phyloP scores from a whole-genome alignment of 306 rosid genomes.

The Inga leiocalycina region DNA sequence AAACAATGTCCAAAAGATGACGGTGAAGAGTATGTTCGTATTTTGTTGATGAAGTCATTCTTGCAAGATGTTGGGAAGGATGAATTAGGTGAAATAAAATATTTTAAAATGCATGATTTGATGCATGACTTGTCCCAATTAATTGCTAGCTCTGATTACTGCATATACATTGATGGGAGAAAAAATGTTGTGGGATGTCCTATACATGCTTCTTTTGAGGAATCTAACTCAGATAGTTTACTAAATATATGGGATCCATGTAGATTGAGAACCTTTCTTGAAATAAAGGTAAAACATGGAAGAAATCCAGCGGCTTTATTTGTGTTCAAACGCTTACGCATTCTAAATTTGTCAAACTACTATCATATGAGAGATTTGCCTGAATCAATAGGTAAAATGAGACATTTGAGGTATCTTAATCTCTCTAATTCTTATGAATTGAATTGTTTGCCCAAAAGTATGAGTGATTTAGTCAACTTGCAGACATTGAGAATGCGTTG shows the following conservation, averaged over 20 bases:
- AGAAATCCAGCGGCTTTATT: neutral
- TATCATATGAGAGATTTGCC: neutral
- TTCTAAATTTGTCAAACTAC: neutral
- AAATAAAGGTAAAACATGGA: fast-evolving
- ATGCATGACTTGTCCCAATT: no score
- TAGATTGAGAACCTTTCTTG: neutral
- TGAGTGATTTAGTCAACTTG: neutral
- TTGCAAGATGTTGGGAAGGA: no score
- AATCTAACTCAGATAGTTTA: neutral
- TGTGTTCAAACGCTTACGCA: neutral
- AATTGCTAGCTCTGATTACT: no score
- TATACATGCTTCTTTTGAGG: no score
- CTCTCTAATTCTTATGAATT: neutral
- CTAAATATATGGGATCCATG: neutral
- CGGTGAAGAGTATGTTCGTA: no score
- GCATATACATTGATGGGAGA: no score
- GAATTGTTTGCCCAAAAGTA: neutral
- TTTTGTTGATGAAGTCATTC: no score
- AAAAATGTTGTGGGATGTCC: no score
- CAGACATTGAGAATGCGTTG: neutral
- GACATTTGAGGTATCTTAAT: constrained; percentile 25
- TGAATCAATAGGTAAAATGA: neutral
- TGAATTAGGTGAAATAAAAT: no score
- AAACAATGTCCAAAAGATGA: no score
- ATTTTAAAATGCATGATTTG: no score